Base-by-base conservation (phyloP, 306 rosid genomes). In the Malus sieversii region DNA sequence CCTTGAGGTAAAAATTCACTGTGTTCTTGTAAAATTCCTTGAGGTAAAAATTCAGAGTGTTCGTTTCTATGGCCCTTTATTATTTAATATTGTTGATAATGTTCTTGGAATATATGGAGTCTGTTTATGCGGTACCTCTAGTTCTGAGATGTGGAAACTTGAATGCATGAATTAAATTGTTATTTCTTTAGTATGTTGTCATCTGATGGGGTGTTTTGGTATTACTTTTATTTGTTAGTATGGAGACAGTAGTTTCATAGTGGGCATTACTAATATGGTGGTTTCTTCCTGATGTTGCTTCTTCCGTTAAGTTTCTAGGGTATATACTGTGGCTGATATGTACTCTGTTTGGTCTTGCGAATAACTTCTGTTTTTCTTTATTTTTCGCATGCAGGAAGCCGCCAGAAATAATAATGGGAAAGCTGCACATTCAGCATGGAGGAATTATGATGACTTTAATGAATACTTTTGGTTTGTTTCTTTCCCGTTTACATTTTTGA, bases 391-490 rank as follows among this genome's bases (percentile, higher is more conserved):
- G 75, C 91, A 95, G 98, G 98, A 95, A 90, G 87, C 96, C 70
- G 72, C 0, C 11, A 75, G 65, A 79, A 92, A 90, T 81, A 87
- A 90, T 73, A 86, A 83, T 68, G 98, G 98, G 81, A 95, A 89
- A 84, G 97, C 97, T 48, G 98, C 97, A 22, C 98, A 95, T 88
- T 95, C 98, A 51, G 88, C 88, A 62, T 95, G 98, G 98, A 83
- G 98, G 86, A 95, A 95, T 69, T 95, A 95, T 81, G 98, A 95
- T 29, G 98, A 95, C 83, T 95, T 95, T 85, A 95, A 95, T 68
- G 98, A 95, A 89, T 92, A 90, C 84, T 95, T 95, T 85, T 95
- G 98, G 98, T 95, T 72, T 79, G 96, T 82, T 55, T 72, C 72
- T 32, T 52, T 30, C 44, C 72, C 23, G 29, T 44, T 44, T 68